Conservation (phyloP, 768 basidiomycete species). For the Lactarius deliciosus region DNA sequence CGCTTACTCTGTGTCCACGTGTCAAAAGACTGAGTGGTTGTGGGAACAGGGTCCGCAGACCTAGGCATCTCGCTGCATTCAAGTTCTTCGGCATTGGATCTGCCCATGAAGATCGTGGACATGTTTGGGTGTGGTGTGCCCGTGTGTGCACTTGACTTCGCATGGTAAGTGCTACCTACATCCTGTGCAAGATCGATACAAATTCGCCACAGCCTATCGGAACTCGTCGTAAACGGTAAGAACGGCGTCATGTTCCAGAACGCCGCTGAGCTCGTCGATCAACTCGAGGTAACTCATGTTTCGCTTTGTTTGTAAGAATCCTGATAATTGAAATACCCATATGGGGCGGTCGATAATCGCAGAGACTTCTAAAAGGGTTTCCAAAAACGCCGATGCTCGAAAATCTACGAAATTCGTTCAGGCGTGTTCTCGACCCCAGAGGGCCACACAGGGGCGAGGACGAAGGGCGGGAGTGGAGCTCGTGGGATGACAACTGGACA, state of each 20-base stretch:
- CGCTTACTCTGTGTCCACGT: neutral
- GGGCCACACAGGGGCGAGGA: slow-evolving; percentile 10
- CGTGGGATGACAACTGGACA: slow-evolving; percentile 32
- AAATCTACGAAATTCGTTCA: slow-evolving; percentile 20
- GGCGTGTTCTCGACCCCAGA: slow-evolving; percentile 7
- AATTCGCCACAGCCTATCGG: slow-evolving; percentile 57
- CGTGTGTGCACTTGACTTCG: slow-evolving; percentile 85
- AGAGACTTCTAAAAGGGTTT: slow-evolving; percentile 27
- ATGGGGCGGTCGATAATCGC: slow-evolving; percentile 3
- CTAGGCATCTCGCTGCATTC: slow-evolving; percentile 88
- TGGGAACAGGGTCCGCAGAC: slow-evolving; percentile 74
- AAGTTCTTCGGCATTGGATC: slow-evolving; percentile 85
- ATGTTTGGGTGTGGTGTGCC: slow-evolving; percentile 98
- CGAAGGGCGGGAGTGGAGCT: slow-evolving; percentile 24
- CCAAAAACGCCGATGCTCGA: slow-evolving; percentile 20
- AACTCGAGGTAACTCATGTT: slow-evolving; percentile 57
- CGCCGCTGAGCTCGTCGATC: slow-evolving; percentile 64
- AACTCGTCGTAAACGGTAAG: slow-evolving; percentile 79
- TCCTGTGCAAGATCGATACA: slow-evolving; percentile 1
- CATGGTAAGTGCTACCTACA: slow-evolving; percentile 56
- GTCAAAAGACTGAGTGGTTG: neutral
- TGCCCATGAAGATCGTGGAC: slow-evolving; percentile 99
- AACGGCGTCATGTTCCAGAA: slow-evolving; percentile 82
- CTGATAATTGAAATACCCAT: slow-evolving; percentile 5
- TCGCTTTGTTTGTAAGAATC: slow-evolving; percentile 7